Evolutionary conservation across 768 basidiomycete species (phyloP).

Genomic region (Phanerodontia chrysosporium): DNA sequence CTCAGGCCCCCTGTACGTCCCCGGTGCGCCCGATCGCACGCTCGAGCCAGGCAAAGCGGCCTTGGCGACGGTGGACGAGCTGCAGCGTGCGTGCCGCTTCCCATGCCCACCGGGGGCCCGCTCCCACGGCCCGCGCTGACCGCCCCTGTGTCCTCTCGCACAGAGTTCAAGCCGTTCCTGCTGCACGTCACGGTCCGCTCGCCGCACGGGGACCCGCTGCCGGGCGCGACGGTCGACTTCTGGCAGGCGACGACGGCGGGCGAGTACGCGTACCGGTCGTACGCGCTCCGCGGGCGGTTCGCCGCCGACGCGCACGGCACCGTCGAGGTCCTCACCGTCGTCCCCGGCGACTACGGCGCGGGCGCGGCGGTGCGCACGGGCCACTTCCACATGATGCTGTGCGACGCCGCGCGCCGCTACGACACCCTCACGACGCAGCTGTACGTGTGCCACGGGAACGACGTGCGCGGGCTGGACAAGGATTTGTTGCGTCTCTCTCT

Average conservation of each 20-base stretch:
- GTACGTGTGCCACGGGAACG: slow-evolving; percentile 21
- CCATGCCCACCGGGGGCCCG: not conserved
- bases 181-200: slow-evolving; percentile 11
- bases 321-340: slow-evolving; percentile 21
- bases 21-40: slow-evolving; percentile 18
- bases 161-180: slow-evolving; percentile 16
- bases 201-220: slow-evolving; percentile 19
- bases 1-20: slow-evolving; percentile 24
- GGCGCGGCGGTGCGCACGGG: slow-evolving; percentile 10
- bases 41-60: slow-evolving; percentile 23
- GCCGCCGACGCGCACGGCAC: slow-evolving; percentile 17
- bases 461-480: slow-evolving; percentile 8
- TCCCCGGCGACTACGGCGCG: slow-evolving; percentile 19
- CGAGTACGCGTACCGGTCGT: slow-evolving; percentile 17
- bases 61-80: slow-evolving; percentile 13
- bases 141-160: not conserved
- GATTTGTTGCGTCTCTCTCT: slow-evolving; percentile 19
- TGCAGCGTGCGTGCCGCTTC: slow-evolving; percentile 14
- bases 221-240: slow-evolving; percentile 19
- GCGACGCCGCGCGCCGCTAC: slow-evolving; percentile 4
- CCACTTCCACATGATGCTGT: slow-evolving; percentile 20
- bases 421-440: slow-evolving; percentile 22
- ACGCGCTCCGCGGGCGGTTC: slow-evolving; percentile 21
- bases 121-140: no score
- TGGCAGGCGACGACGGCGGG: slow-evolving; percentile 24